phyloP scores from a whole-genome alignment of 805 yeast species.

The Vanderwaltozyma verrucispora region DNA sequence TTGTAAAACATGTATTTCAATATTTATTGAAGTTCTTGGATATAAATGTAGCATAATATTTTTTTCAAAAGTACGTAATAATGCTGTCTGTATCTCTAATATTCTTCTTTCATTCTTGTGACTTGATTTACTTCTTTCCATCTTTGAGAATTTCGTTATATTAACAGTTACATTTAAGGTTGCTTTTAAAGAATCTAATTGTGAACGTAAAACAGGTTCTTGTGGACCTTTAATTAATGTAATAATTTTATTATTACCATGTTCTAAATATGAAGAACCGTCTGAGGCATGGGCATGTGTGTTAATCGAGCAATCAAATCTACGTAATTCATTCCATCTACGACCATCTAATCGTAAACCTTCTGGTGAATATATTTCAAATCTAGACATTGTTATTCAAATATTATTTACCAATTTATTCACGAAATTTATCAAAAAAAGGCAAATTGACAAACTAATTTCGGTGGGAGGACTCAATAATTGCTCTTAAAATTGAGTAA shows the following conservation, averaged over 20 bases:
- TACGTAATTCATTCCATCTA: constrained; percentile 86
- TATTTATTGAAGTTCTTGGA: constrained; percentile 73
- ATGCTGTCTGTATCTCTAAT: constrained; percentile 53
- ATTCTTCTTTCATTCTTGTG: constrained; percentile 58
- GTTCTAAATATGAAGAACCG: constrained; percentile 87
- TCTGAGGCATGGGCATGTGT: constrained; percentile 85
- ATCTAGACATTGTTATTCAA: constrained; percentile 60
- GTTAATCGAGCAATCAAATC: constrained; percentile 68
- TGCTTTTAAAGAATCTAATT: constrained; percentile 41
- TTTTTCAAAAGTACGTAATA: constrained; percentile 62
- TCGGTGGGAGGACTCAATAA: too few relatives aligned
- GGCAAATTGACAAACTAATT: too few relatives aligned
- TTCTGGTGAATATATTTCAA: constrained; percentile 89
- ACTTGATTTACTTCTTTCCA: constrained; percentile 59
- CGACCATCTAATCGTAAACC: constrained; percentile 91
- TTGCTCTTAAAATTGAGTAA: too few relatives aligned
- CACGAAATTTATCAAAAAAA: too few relatives aligned
- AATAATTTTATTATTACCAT: constrained; percentile 82
- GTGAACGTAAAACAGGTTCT: constrained; percentile 59
- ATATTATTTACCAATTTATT: too few relatives aligned
- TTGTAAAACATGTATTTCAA: constrained; percentile 66
- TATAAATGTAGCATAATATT: constrained; percentile 64
- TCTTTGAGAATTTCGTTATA: constrained; percentile 72
- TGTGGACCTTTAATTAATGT: constrained; percentile 84
- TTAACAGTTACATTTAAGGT: constrained; percentile 53